These are phyloP conservation scores for Lactarius psammicola DNA, from an alignment of 768 basidiomycete genomes.

Conservation along the genomic window DNA sequence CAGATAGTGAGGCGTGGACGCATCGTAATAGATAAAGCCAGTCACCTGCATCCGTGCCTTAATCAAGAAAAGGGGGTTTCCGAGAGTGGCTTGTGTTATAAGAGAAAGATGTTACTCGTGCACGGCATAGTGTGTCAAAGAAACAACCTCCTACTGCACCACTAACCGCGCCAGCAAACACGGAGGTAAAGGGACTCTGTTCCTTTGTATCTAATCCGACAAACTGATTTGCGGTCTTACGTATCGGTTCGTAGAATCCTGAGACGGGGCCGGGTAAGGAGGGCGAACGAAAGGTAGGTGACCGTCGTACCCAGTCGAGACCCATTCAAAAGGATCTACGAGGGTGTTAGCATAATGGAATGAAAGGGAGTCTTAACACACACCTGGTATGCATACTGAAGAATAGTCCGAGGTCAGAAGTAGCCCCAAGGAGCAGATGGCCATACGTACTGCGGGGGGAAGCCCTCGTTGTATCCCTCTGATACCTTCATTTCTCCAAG, in stretches of 20 bases:
- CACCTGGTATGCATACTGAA: conserved; percentile 89
- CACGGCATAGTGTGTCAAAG: not conserved
- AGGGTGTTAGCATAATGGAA: conserved; percentile 3
- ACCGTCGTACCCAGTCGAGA: conserved; percentile 68
- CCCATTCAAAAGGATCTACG: conserved; percentile 86
- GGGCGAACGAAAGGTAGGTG: conserved; percentile 11
- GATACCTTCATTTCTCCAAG: conserved; percentile 86
- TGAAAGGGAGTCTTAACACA: conserved; percentile 31
- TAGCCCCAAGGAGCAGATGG: not conserved
- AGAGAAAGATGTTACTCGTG: not conserved
- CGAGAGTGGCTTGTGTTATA: conserved; percentile 55
- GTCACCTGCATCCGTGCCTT: conserved; percentile 96
- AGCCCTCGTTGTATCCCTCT: conserved; percentile 93
- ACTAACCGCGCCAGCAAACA: conserved; percentile 84
- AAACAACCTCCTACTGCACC: conserved; percentile 83
- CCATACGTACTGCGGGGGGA: conserved; percentile 71
- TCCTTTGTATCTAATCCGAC: conserved; percentile 63
- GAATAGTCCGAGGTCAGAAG: conserved; percentile 20
- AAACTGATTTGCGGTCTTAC: conserved; percentile 63
- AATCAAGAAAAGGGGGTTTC: conserved; percentile 90
- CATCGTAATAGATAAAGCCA: conserved; percentile 12
- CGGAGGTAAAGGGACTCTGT: conserved; percentile 71
- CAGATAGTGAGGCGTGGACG: conserved; percentile 3
- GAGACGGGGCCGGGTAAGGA: not conserved
- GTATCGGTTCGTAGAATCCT: conserved; percentile 97